phyloP scores from a whole-genome alignment of 1,284 basidiomycete species.

The Leccinum discolor region DNA sequence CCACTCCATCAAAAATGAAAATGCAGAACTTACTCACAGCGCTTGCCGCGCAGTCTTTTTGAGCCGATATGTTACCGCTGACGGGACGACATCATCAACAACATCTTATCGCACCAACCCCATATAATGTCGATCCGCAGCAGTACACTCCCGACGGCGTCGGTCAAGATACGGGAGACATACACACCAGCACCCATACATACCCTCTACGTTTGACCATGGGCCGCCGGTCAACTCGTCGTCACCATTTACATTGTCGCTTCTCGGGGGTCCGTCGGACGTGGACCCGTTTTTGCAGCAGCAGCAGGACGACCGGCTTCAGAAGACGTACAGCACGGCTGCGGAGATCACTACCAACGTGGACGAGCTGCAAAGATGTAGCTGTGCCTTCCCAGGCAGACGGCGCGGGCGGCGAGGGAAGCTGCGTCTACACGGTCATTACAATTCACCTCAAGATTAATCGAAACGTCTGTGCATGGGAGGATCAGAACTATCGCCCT shows the following conservation, averaged over 20 bases:
- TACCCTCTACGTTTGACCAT: conserved; percentile 16
- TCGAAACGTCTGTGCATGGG: too few relatives aligned
- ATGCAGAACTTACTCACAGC: conserved; percentile 66
- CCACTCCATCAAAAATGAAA: conserved; percentile 61
- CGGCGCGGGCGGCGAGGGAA: conserved; percentile 8
- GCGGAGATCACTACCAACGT: conserved; percentile 74
- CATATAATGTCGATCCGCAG: conserved; percentile 25
- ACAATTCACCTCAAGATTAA: background rate
- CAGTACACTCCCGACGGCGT: conserved; percentile 11
- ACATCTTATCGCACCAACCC: conserved; percentile 34
- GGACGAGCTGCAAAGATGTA: conserved; percentile 59
- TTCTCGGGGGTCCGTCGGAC: conserved; percentile 16
- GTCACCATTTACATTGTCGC: conserved; percentile 23
- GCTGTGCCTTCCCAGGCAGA: conserved; percentile 13
- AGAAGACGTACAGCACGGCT: conserved; percentile 63
- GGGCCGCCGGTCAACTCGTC: conserved; percentile 4
- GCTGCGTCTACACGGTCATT: background rate
- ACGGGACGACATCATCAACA: conserved; percentile 19
- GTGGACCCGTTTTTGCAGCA: conserved; percentile 37
- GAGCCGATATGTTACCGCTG: conserved; percentile 23
- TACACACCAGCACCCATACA: conserved; percentile 9
- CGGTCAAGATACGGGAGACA: background rate
- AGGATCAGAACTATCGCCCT: too few relatives aligned
- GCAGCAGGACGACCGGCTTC: conserved; percentile 39
- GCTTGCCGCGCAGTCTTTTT: conserved; percentile 32